A percentile compares a stretch with the other conserved stretches of the same genome.
Evolutionary conservation across 2,329 filamentous ascomycete genomes (phyloP).

Genomic region (Talaromyces albobiverticillius): DNA sequence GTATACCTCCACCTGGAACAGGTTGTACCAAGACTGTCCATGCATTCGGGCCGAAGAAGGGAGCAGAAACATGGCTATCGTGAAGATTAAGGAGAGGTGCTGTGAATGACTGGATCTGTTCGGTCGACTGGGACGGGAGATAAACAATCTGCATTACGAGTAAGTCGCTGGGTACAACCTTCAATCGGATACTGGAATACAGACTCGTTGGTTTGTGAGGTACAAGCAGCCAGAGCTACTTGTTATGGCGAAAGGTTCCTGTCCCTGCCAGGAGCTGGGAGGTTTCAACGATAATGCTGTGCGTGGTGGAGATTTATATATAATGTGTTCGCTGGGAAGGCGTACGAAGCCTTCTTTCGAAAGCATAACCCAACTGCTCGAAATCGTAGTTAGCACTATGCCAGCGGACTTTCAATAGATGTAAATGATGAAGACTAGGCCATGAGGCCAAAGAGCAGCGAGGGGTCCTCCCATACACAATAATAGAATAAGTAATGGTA

Average conservation of each 20-base stretch:
- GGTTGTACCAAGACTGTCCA: slow-evolving; percentile 81
- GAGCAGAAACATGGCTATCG: slow-evolving; percentile 81
- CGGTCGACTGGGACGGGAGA: slow-evolving; percentile 68
- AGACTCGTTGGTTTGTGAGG: slow-evolving; percentile 80
- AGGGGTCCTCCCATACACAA: too few species aligned
- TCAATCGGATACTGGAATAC: slow-evolving; percentile 25
- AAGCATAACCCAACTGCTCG: slow-evolving; percentile 85
- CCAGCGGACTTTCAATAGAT: neutral
- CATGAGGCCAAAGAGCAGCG: neutral
- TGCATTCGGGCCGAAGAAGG: slow-evolving; percentile 89
- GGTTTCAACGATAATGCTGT: slow-evolving; percentile 74
- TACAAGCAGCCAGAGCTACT: slow-evolving; percentile 73
- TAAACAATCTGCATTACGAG: slow-evolving; percentile 70
- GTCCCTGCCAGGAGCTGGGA: slow-evolving; percentile 62
- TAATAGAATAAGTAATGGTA: neutral
- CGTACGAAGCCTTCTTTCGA: slow-evolving; percentile 73
- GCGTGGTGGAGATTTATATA: slow-evolving; percentile 76
- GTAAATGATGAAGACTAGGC: neutral
- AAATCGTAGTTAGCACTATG: slow-evolving; percentile 17
- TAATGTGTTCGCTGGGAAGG: slow-evolving; percentile 76
- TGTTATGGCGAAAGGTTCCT: slow-evolving; percentile 65
- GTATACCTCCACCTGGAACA: slow-evolving; percentile 78
- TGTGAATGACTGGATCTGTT: slow-evolving; percentile 78
- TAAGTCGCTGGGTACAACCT: slow-evolving; percentile 15
- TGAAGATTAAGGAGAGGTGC: slow-evolving; percentile 82